Base-by-base conservation (phyloP, 176 grass and related monocot genomes). In the Bolboschoenus planiculmis region DNA sequence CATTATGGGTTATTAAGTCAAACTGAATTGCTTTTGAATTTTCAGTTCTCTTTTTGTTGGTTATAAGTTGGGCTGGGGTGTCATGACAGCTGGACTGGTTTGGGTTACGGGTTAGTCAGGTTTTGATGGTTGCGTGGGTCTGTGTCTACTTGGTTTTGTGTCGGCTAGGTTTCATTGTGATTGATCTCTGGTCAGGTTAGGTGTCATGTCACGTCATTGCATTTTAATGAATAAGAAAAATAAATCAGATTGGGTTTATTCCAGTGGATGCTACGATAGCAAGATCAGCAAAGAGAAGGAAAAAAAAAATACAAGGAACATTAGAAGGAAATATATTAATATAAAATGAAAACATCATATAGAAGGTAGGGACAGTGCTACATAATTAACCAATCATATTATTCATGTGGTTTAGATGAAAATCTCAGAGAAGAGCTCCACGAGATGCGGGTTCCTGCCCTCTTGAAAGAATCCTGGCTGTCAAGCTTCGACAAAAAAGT, bases 381-480 rank as follows among this genome's bases (percentile, higher is more conserved):
- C 36, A 44, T 42, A 44, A 44, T 24, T 48, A 48, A 83, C 84
- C 59, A 68, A 51, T n/a, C 61, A 84, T 86, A 10, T 80, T 80
- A 31, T 80, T 97, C 62, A 30, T 59, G 83, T 78, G 24, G 87
- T 93, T 78, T 83, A 97, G 92, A 94, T 94, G 88, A 97, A 66
- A 86, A 80, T 90, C 84, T 89, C 78, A 92, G 90, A 81, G 90
- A 90, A 90, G 94, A 97, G 59, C 92, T 97, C 84, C 84, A 97
- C 68, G 88, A 90, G 84, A 94, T 94, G 95, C 78, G 93, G 86
- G 78, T 82, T 76, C 95, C 95, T 73, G 81, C 80, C 78, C 66
- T 91, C 84, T 85, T 97, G 47, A 97, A 84, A 85, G 54, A 81
- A 81, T 62, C 79, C 1, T 81, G 79, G 79, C 24, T 78, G 70